Evolutionary conservation across 169 alveolate species (phyloP).

Genomic region (Cryptosporidium xiaoi): DNA sequence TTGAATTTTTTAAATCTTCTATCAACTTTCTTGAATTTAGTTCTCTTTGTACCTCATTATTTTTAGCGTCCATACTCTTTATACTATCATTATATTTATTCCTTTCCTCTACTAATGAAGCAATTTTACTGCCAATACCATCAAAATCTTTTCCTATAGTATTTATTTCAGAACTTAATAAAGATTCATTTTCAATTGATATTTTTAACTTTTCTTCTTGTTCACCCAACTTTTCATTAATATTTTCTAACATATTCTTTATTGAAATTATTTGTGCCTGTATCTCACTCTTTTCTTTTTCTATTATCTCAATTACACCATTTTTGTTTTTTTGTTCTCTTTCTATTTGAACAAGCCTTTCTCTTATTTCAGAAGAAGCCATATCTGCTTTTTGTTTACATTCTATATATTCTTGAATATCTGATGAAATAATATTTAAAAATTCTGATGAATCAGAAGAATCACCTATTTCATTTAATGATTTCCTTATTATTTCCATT

Average conservation of each 20-base stretch:
- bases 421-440: constrained; percentile 13
- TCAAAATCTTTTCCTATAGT: constrained; percentile 71
- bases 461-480: constrained; percentile 4
- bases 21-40: constrained; percentile 41
- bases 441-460: constrained; percentile 12
- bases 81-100: constrained; percentile 74
- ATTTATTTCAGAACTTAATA: constrained; percentile 30
- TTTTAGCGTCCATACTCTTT: constrained; percentile 77
- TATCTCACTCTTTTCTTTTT: constrained; percentile 51
- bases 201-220: constrained; percentile 24
- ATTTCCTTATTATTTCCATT: background rate
- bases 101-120: constrained; percentile 74
- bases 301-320: constrained; percentile 55
- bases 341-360: constrained; percentile 41
- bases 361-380: constrained; percentile 39
- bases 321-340: constrained; percentile 17
- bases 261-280: constrained; percentile 4
- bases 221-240: constrained; percentile 7
- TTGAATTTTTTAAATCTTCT: constrained; percentile 54
- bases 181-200: background rate
- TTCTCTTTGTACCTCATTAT: constrained; percentile 65
- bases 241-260: constrained; percentile 11
- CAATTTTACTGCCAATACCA: constrained; percentile 73
- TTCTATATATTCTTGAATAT: constrained; percentile 53
- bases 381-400: constrained; percentile 59